These are phyloP conservation scores for Fomitiporia mediterranea DNA, from an alignment of 1,284 basidiomycete genomes.

Conservation along the genomic window DNA sequence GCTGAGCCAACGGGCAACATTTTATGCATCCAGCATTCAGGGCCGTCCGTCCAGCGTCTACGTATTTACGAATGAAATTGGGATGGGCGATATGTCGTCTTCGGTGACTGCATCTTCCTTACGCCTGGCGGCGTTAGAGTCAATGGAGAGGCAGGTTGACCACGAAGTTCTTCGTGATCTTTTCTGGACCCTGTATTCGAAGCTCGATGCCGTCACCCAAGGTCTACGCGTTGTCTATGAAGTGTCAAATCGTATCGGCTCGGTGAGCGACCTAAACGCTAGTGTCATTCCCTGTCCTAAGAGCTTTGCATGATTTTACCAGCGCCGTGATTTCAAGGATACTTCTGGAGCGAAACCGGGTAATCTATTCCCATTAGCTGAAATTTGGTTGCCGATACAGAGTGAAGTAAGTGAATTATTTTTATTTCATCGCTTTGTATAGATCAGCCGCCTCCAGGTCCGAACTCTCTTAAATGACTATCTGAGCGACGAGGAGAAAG, in stretches of 20 bases:
- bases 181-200: slow-evolving; percentile 98
- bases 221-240: slow-evolving; percentile 91
- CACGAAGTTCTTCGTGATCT: slow-evolving; percentile 88
- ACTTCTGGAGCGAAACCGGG: slow-evolving; percentile 70
- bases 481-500: slow-evolving; percentile 84
- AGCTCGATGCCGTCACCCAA: slow-evolving; percentile 93
- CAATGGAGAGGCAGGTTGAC: slow-evolving; percentile 68
- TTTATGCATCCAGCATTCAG: slow-evolving; percentile 31
- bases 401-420: slow-evolving; percentile 58
- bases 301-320: slow-evolving; percentile 10
- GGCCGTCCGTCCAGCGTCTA: slow-evolving; percentile 40
- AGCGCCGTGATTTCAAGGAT: slow-evolving; percentile 88
- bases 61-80: slow-evolving; percentile 40
- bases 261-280: slow-evolving; percentile 47
- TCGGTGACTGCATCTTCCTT: slow-evolving; percentile 46
- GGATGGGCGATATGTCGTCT: slow-evolving; percentile 23
- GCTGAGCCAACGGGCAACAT: slow-evolving; percentile 56
- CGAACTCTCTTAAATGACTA: slow-evolving; percentile 88
- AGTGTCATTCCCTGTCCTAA: neutral
- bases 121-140: slow-evolving; percentile 75
- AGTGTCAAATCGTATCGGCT: slow-evolving; percentile 82
- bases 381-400: slow-evolving; percentile 92
- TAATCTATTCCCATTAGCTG: slow-evolving; percentile 73
- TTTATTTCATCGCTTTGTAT: slow-evolving; percentile 9
- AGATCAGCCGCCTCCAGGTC: slow-evolving; percentile 46